Evolutionary conservation across 208 protist genomes (phyloP).

Genomic region (Acanthamoeba culbertsoni): DNA sequence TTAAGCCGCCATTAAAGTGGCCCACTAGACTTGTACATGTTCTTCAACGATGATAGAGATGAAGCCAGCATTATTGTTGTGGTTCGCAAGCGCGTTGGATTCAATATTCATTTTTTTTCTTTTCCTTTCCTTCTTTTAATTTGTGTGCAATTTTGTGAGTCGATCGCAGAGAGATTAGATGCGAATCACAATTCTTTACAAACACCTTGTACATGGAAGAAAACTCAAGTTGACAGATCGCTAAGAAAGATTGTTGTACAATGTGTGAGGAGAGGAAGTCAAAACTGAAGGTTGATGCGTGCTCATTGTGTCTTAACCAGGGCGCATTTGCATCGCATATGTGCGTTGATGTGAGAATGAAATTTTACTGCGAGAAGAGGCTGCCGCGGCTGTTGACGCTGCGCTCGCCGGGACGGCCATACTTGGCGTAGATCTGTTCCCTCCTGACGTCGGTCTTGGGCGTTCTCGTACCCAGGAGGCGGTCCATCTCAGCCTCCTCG

Average conservation of each 20-base stretch:
- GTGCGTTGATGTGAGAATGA: neutral
- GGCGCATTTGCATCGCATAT: too few relatives aligned
- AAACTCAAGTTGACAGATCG: too few relatives aligned
- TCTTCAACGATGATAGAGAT: neutral
- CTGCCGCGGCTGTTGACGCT: constrained; percentile 39
- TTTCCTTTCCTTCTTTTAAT: neutral
- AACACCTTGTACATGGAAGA: too few relatives aligned
- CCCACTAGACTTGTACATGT: neutral
- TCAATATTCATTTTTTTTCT: neutral
- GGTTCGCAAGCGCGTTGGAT: neutral
- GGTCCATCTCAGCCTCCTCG: constrained; percentile 51
- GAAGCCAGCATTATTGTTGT: neutral
- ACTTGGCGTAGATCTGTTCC: constrained; percentile 48
- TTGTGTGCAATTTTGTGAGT: neutral
- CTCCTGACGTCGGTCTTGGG: constrained; percentile 1
- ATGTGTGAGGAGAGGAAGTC: too few relatives aligned
- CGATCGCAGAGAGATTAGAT: too few relatives aligned
- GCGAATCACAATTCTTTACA: too few relatives aligned
- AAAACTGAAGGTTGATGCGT: too few relatives aligned
- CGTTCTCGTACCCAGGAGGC: neutral
- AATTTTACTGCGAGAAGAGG: constrained; percentile 31
- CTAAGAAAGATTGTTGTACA: too few relatives aligned
- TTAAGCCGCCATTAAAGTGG: neutral
- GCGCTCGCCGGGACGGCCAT: constrained; percentile 29
- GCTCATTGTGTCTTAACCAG: too few relatives aligned